phyloP scores from a whole-genome alignment of 768 basidiomycete species.

The Rhodotorula babjevae region DNA sequence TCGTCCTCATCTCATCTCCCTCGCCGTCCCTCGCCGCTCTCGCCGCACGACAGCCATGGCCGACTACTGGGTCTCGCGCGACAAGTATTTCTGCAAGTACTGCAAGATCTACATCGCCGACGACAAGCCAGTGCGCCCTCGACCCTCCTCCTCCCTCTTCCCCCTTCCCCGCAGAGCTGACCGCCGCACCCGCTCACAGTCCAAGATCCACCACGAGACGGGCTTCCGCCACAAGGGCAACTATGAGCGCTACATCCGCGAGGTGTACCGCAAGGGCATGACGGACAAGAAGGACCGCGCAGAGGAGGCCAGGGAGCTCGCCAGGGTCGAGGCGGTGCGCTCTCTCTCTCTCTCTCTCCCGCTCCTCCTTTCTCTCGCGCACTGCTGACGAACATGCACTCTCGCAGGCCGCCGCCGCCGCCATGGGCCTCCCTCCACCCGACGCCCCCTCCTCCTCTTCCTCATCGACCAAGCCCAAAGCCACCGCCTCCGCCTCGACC shows the following conservation, averaged over 20 bases:
- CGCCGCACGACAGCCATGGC: slow-evolving; percentile 55
- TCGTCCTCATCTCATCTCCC: background rate
- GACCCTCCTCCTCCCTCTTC: background rate
- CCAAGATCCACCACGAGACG: slow-evolving; percentile 82
- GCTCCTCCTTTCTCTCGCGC: background rate
- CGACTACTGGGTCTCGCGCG: slow-evolving; percentile 89
- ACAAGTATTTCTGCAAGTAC: slow-evolving; percentile 97
- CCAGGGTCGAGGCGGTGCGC: slow-evolving; percentile 68
- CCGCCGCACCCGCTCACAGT: slow-evolving; percentile 53
- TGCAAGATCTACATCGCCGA: slow-evolving; percentile 96
- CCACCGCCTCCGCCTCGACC: background rate
- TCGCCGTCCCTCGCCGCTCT: too few species aligned
- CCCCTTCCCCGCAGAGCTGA: background rate
- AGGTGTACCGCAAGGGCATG: slow-evolving; percentile 83
- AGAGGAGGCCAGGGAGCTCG: slow-evolving; percentile 80
- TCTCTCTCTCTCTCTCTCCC: background rate
- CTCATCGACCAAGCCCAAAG: slow-evolving; percentile 45
- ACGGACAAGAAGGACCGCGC: slow-evolving; percentile 46
- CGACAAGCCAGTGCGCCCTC: slow-evolving; percentile 59
- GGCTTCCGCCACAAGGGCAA: slow-evolving; percentile 92
- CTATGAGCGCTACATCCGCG: slow-evolving; percentile 82
- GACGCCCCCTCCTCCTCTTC: slow-evolving; percentile 44
- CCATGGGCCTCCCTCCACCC: slow-evolving; percentile 47
- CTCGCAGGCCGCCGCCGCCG: slow-evolving; percentile 67
- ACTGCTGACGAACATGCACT: background rate